Evolutionary conservation across 2,329 filamentous ascomycete species (phyloP).

Genomic region (Cytospora piceae): DNA sequence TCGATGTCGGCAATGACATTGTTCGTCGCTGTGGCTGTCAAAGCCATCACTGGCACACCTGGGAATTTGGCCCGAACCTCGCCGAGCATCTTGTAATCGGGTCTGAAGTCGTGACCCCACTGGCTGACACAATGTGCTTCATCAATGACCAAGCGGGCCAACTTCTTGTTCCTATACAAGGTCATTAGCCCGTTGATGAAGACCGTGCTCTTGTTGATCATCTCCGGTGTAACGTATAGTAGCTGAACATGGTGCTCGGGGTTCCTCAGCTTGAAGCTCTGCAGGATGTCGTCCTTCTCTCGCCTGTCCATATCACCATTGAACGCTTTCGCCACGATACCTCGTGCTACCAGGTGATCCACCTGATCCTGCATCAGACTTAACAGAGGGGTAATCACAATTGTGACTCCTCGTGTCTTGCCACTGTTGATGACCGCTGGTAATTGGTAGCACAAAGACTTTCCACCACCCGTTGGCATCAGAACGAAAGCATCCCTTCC

Average conservation of each 20-base stretch:
- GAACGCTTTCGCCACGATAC: conserved; percentile 79
- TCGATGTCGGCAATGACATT: conserved; percentile 93
- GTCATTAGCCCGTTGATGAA: conserved; percentile 69
- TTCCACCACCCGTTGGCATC: conserved; percentile 97
- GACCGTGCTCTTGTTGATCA: conserved; percentile 79
- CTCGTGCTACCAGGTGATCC: conserved; percentile 72
- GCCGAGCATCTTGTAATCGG: conserved; percentile 89
- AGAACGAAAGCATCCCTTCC: conserved; percentile 93
- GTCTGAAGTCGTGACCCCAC: conserved; percentile 98
- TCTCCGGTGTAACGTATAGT: conserved; percentile 95
- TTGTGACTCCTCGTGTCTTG: conserved; percentile 81
- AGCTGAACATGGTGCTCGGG: conserved; percentile 82
- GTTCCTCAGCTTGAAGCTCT: conserved; percentile 61
- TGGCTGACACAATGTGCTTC: conserved; percentile 99
- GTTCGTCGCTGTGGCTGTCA: conserved; percentile 93
- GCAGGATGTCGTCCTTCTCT: conserved; percentile 69
- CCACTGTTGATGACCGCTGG: conserved; percentile 83
- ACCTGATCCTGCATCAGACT: conserved; percentile 99
- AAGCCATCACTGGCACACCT: conserved; percentile 85
- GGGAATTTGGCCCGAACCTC: conserved; percentile 73
- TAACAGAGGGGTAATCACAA: conserved; percentile 92
- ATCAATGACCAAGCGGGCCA: conserved; percentile 93
- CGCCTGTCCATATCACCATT: conserved; percentile 73
- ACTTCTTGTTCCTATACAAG: conserved; percentile 70
- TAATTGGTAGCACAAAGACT: conserved; percentile 95